phyloP scores from a whole-genome alignment of 2,329 filamentous ascomycete species.

The Sporothrix humicola region DNA sequence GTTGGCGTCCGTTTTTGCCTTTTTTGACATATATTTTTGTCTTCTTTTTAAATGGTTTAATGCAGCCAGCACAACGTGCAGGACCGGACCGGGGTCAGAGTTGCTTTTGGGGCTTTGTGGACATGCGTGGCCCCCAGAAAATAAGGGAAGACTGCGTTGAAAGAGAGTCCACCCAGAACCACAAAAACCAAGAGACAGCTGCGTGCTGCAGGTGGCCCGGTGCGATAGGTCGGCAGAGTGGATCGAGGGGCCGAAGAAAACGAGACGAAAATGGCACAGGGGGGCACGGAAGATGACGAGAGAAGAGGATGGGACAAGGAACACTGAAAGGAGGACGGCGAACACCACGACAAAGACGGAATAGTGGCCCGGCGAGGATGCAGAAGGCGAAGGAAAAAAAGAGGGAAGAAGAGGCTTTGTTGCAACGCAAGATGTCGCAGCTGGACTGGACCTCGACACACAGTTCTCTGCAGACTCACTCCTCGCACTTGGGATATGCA shows the following conservation, averaged over 20 bases:
- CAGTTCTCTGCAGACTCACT: conserved; percentile 5
- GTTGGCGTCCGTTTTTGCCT: background rate
- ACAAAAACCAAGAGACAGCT: conserved; percentile 15
- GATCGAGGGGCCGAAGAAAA: conserved; percentile 20
- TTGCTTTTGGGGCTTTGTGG: background rate
- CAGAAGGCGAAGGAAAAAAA: background rate
- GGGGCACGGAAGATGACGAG: conserved; percentile 7
- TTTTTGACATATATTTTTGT: background rate
- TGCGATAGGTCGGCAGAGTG: conserved; percentile 18
- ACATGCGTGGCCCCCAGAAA: conserved; percentile 14
- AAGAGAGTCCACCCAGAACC: conserved; percentile 5
- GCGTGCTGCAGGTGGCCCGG: conserved; percentile 25
- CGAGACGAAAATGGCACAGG: conserved; percentile 28
- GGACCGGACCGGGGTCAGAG: conserved; percentile 1
- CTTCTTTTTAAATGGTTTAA: background rate
- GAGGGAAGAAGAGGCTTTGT: background rate
- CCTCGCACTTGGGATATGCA: conserved; percentile 11
- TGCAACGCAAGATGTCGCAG: conserved; percentile 17
- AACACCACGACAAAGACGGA: conserved; percentile 24
- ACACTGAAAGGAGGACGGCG: background rate
- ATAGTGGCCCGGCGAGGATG: conserved; percentile 29
- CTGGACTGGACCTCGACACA: conserved; percentile 3
- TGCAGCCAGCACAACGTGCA: background rate
- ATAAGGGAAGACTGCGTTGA: background rate
- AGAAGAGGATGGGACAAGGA: background rate